phyloP scores from a whole-genome alignment of 495 filamentous ascomycete genomes.

The Aeminium ludgeri region DNA sequence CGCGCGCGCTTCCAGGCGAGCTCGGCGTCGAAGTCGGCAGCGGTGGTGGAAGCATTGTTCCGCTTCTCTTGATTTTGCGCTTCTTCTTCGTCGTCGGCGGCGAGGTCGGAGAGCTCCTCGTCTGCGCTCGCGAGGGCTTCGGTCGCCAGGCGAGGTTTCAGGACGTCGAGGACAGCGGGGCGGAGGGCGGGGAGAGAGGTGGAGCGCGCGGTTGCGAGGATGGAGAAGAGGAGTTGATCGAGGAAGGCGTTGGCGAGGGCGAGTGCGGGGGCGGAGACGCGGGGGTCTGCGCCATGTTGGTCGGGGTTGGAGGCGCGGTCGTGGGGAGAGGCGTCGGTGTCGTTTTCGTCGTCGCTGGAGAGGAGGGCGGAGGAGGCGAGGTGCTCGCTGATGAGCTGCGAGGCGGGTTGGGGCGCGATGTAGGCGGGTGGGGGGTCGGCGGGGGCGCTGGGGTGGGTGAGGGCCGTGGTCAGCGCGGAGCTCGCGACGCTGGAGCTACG shows the following conservation, averaged over 20 bases:
- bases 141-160: slow-evolving; percentile 74
- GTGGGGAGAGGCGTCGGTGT: slow-evolving; percentile 44
- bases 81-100: slow-evolving; percentile 58
- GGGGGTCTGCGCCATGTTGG: no score
- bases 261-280: slow-evolving; percentile 57
- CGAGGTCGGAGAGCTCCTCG: slow-evolving; percentile 75
- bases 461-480: slow-evolving; percentile 6
- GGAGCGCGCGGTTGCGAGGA: slow-evolving; percentile 63
- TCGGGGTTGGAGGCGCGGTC: no score
- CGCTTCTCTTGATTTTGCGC: slow-evolving; percentile 44
- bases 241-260: slow-evolving; percentile 79
- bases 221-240: slow-evolving; percentile 80
- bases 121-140: slow-evolving; percentile 80
- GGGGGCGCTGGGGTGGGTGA: slow-evolving; percentile 31
- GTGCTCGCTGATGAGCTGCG: slow-evolving; percentile 79
- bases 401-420: slow-evolving; percentile 76
- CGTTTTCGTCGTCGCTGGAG: slow-evolving; percentile 45
- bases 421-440: slow-evolving; percentile 65
- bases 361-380: slow-evolving; percentile 50
- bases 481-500: slow-evolving; percentile 7
- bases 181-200: slow-evolving; percentile 64
- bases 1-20: slow-evolving; percentile 81
- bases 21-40: slow-evolving; percentile 70
- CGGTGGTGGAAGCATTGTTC: slow-evolving; percentile 32
- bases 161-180: slow-evolving; percentile 67